Evolutionary conservation across 2,329 filamentous ascomycete genomes (phyloP), one percentile per base, ranked within the genome.

Genomic region (Apiospora marii): DNA sequence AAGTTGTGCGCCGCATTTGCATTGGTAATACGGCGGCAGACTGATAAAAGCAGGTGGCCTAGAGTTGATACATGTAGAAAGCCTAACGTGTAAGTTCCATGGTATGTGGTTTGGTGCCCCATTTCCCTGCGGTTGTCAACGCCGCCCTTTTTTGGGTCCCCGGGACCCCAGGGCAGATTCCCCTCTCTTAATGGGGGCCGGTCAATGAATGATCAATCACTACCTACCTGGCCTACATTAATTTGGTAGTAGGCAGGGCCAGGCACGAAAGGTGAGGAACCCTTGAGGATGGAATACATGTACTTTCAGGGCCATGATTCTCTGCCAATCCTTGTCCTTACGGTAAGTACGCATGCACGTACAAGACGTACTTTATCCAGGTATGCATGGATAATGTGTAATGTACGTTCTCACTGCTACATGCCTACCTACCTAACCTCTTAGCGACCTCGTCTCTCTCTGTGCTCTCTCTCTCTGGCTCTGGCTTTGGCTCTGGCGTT

Each of bases 361-460:
- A 58, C 51, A 34, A 58, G 27, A 58, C 51, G 46, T 49, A 64
- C 58, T 64, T 64, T 64, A 64, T n/a, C 22, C 34, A 30, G 27
- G 4, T 41, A n/a, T 64, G 58, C 58, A 64, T 64, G 58, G 34
- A 14, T 19, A 41, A 41, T 64, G 58, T 64, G 58, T 41, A 37
- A 41, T 64, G 58, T 64, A 64, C 58, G 22, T 64, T 64, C 34
- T 61, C n/a, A n/a, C n/a, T n/a, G n/a, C n/a, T 61, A 61, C 53
- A 61, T 34, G 27, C 51, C 51, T 30, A 8, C 27, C 27, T 30
- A 30, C 53, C 16, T 37, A 10, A 7, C 19, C 16, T 8, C 44
- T 22, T 19, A 48, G 44, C 37, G 37, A 48, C 44, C 44, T 64
- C 34, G 22, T 61, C 53, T 30, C 41, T 41, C 58, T 58, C 27